Percentiles rank a stretch among this genome's conserved stretches.
Conservation (phyloP, 2,329 filamentous ascomycete species). For the Venturia asperata region DNA sequence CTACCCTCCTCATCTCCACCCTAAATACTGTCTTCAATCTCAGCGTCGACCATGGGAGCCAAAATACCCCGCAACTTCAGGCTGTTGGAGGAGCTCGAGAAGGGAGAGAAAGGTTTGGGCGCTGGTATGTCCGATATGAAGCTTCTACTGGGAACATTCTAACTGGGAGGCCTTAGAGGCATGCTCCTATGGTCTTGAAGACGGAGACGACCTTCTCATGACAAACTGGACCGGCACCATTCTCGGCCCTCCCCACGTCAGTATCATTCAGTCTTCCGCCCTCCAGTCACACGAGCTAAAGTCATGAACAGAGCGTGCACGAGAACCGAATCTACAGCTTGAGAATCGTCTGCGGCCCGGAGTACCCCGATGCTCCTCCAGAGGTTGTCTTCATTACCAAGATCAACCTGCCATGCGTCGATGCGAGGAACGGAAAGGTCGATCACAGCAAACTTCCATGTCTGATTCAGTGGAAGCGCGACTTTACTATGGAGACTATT, state of each 20-base stretch:
- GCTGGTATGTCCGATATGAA: constrained; percentile 54
- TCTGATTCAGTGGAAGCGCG: constrained; percentile 81
- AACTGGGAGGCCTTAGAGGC: constrained; percentile 55
- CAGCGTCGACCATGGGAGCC: constrained; percentile 46
- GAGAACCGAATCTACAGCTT: constrained; percentile 99
- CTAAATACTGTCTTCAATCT: background rate
- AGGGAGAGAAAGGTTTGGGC: constrained; percentile 94
- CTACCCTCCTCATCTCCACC: background rate
- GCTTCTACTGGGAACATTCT: constrained; percentile 1
- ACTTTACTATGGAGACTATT: constrained; percentile 92
- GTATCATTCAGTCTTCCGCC: constrained; percentile 30
- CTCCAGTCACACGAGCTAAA: background rate
- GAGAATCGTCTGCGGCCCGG: constrained; percentile 86
- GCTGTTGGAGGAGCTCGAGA: constrained; percentile 94
- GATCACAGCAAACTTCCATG: constrained; percentile 79
- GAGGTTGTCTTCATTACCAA: constrained; percentile 87
- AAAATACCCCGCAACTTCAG: constrained; percentile 95
- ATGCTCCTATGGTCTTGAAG: constrained; percentile 92
- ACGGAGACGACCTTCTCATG: constrained; percentile 92
- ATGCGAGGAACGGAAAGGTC: constrained; percentile 71
- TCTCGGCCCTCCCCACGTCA: constrained; percentile 87
- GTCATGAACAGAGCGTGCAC: constrained; percentile 64
- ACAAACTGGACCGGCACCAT: constrained; percentile 99
- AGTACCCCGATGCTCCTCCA: constrained; percentile 85
- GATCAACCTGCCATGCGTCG: constrained; percentile 94